Percentiles rank a stretch among this genome's conserved stretches.
phyloP scores from a whole-genome alignment of 495 filamentous ascomycete species.

The Astrothelium subdiscretum region DNA sequence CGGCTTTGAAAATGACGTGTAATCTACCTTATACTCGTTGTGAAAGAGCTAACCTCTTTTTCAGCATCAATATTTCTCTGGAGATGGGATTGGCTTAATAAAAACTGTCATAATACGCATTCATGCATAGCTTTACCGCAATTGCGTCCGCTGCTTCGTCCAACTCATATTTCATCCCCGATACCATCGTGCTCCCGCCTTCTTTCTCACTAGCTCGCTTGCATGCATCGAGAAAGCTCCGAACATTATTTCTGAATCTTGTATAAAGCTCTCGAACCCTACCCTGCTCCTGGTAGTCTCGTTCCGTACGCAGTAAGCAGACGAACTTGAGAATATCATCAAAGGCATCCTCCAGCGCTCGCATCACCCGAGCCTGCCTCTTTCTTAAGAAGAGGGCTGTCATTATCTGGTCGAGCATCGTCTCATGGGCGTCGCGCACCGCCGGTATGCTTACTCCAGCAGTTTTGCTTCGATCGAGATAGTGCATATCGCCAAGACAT shows the following conservation, averaged over 20 bases:
- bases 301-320: constrained; percentile 25
- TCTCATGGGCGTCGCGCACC: constrained; percentile 61
- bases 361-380: constrained; percentile 57
- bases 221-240: not conserved
- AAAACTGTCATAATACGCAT: too few species aligned
- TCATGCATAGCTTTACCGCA: too few species aligned
- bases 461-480: constrained; percentile 21
- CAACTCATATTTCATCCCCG: too few species aligned
- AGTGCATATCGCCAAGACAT: constrained; percentile 21
- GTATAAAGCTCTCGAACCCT: not conserved
- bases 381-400: constrained; percentile 58
- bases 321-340: constrained; percentile 58
- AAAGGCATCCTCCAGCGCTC: constrained; percentile 69
- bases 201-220: not conserved
- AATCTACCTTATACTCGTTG: too few species aligned
- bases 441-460: constrained; percentile 42
- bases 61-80: too few species aligned
- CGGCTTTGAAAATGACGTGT: too few species aligned
- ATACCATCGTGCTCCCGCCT: not conserved
- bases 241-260: not conserved
- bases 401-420: constrained; percentile 68
- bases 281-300: not conserved
- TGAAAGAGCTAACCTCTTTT: too few species aligned
- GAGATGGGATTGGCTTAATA: too few species aligned
- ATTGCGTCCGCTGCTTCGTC: too few species aligned